Base-by-base conservation (phyloP, 2,329 filamentous ascomycete species). In the Plenodomus biglobosus region DNA sequence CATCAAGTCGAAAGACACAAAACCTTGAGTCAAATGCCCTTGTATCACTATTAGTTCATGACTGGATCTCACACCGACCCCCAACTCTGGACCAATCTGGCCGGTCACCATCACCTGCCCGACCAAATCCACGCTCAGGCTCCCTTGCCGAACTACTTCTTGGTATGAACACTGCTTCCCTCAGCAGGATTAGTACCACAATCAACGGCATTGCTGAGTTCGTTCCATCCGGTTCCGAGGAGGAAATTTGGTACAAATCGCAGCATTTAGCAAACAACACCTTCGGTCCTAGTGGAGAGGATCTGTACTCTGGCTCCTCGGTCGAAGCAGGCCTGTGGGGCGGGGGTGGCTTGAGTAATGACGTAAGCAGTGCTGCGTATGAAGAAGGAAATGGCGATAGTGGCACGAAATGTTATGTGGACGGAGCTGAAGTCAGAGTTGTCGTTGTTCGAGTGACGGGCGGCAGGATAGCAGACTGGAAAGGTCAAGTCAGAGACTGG, bases 1-100 rank as follows among this genome's bases (percentile, higher is more conserved):
- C 86, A 1, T 82, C 84, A 47, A 90, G 86, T 30, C 86, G 85
- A 61, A 94, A 92, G 75, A 90, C 85, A 22, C 82, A 85, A 61
- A 96, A 96, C 70, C 84, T 97, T 11, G 75, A 87, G 53, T 78
- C 82, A 30, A 99, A 99, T 70, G 88, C 91, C 1, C 87, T 87
- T 56, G 91, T 99, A 54, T 95, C 90, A 2, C 80, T 97, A 11
- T 83, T 97, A n/a, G 94, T 97, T 6, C 94, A 99, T 75, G 94
- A 97, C 75, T 99, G 92, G 94, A 88, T 96, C 49, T 95, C 90
- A 1, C 90, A 95, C 72, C 86, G 94, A 1, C 92, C 92, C 1
- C 89, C 90, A 0, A 91, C 88, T 7, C 83, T 87, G 43, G 81
- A 53, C 35, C 64, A 69, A 19, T 58, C 69, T 61, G 76, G 69